Conservation (phyloP, 495 filamentous ascomycete species). For the Penicillium longicatenatum region DNA sequence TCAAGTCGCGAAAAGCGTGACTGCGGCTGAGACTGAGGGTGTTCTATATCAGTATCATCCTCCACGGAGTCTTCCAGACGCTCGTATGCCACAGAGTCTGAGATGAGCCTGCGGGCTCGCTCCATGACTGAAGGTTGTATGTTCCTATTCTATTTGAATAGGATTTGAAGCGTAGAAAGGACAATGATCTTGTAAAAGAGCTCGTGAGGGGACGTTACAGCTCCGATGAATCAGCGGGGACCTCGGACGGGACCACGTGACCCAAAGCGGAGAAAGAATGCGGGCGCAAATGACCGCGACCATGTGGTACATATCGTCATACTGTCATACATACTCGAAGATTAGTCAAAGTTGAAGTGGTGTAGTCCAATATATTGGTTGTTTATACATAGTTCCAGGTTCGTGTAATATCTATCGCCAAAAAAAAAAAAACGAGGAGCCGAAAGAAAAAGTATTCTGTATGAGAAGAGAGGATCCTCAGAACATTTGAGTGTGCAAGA, state of each 20-base stretch:
- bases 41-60: constrained; percentile 28
- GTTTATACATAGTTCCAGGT: constrained; percentile 22
- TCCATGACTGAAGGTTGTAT: constrained; percentile 33
- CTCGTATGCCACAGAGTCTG: constrained; percentile 56
- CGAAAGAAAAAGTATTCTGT: background rate
- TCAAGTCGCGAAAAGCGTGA: constrained; percentile 72
- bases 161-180: constrained; percentile 4
- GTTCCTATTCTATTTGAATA: background rate
- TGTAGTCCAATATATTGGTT: constrained; percentile 8
- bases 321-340: background rate
- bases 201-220: background rate
- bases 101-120: constrained; percentile 49
- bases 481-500: background rate
- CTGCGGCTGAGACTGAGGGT: constrained; percentile 13
- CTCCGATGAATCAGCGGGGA: constrained; percentile 17
- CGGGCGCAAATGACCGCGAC: background rate
- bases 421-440: constrained; percentile 14
- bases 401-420: constrained; percentile 23
- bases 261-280: constrained; percentile 1
- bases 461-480: constrained; percentile 16
- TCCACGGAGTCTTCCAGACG: constrained; percentile 50
- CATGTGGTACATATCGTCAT: background rate
- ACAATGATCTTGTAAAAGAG: background rate
- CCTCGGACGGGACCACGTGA: constrained; percentile 10
- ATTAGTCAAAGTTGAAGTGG: background rate